phyloP scores from a whole-genome alignment of 1,284 basidiomycete species.

The Tranzscheliella williamsii region DNA sequence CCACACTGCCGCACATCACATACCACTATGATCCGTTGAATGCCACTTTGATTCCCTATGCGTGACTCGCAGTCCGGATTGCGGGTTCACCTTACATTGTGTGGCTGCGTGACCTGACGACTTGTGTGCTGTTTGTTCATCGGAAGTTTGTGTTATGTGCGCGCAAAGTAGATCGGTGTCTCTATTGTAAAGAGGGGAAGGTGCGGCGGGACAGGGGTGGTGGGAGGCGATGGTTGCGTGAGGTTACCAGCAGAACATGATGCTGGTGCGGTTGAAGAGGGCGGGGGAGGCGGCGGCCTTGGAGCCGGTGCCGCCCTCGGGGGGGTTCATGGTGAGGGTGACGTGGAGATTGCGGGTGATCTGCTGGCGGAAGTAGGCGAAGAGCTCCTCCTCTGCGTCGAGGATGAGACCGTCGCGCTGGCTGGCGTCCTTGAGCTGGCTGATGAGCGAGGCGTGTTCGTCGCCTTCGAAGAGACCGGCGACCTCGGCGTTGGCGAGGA shows the following conservation, averaged over 20 bases:
- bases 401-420: conserved; percentile 97
- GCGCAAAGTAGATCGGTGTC: conserved; percentile 4
- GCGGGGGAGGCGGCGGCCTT: conserved; percentile 90
- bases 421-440: conserved; percentile 96
- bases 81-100: no score
- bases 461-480: conserved; percentile 87
- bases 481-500: conserved; percentile 98
- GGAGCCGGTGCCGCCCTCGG: conserved; percentile 89
- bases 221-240: no score
- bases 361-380: conserved; percentile 49
- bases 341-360: conserved; percentile 56
- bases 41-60: no score
- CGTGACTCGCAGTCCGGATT: no score
- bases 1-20: no score
- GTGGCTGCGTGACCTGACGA: no score
- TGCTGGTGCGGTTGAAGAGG: conserved; percentile 51
- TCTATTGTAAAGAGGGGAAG: neutral
- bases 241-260: conserved; percentile 49
- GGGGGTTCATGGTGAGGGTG: conserved; percentile 98
- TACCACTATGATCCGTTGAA: no score
- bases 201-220: neutral
- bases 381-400: conserved; percentile 79
- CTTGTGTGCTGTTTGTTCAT: no score
- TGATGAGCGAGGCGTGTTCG: conserved; percentile 94
- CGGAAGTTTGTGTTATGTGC: no score